phyloP scores from a whole-genome alignment of 805 yeast genomes.

The Candida chauliodis region DNA sequence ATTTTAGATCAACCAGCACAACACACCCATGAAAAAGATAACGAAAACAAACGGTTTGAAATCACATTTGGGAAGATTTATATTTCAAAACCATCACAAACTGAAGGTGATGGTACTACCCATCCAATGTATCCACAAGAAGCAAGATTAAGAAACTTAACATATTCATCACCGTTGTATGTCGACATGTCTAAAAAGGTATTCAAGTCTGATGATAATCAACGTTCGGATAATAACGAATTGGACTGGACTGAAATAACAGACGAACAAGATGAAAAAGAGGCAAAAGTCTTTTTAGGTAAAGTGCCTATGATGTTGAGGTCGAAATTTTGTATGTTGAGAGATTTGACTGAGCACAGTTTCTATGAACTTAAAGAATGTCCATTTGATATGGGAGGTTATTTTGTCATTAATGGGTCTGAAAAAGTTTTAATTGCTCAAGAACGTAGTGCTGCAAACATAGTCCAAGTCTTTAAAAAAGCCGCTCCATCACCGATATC shows the following conservation, averaged over 20 bases:
- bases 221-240: conserved; percentile 37
- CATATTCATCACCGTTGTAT: conserved; percentile 93
- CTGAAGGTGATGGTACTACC: conserved; percentile 99
- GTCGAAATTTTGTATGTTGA: conserved; percentile 90
- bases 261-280: conserved; percentile 45
- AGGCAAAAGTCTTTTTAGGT: conserved; percentile 80
- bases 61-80: conserved; percentile 97
- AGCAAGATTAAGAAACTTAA: conserved; percentile 91
- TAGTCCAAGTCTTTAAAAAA: conserved; percentile 96
- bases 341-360: conserved; percentile 88
- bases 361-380: conserved; percentile 95
- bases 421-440: conserved; percentile 98
- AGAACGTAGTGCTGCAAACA: conserved; percentile 97
- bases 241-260: conserved; percentile 51
- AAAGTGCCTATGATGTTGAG: conserved; percentile 97
- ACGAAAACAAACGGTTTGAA: conserved; percentile 87
- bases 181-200: conserved; percentile 94
- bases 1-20: conserved; percentile 98
- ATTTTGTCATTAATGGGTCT: conserved; percentile 96
- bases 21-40: conserved; percentile 87
- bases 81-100: conserved; percentile 94
- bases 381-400: conserved; percentile 99
- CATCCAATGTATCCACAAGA: conserved; percentile 98
- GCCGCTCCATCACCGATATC: conserved; percentile 96
- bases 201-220: conserved; percentile 75